These are phyloP conservation scores for Malassezia brasiliensis DNA, from an alignment of 1,284 basidiomycete genomes.

Conservation along the genomic window DNA sequence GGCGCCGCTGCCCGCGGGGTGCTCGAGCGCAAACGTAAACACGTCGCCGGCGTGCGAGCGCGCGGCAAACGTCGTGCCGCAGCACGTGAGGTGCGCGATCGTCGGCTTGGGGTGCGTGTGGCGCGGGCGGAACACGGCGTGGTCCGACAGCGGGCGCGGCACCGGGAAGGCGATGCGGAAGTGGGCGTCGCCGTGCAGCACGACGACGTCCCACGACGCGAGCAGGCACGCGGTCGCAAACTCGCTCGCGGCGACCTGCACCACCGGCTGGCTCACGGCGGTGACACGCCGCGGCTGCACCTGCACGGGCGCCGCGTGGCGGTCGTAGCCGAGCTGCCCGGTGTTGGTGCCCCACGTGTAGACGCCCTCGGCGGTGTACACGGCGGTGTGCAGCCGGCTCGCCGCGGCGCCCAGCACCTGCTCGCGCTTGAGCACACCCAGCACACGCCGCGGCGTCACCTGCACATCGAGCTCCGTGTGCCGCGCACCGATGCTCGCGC, in stretches of 20 bases:
- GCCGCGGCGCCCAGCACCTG: conserved; percentile 72
- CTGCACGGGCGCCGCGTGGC: conserved; percentile 63
- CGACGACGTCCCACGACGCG: conserved; percentile 66
- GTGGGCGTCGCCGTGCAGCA: conserved; percentile 67
- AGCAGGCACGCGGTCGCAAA: conserved; percentile 71
- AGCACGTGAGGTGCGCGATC: conserved; percentile 71
- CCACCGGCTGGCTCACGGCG: conserved; percentile 43
- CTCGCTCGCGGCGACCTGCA: conserved; percentile 53
- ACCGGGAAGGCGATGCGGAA: conserved; percentile 57
- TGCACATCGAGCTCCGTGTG: conserved; percentile 55
- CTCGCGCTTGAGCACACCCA: conserved; percentile 70
- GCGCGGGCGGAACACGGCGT: conserved; percentile 53
- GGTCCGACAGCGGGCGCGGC: conserved; percentile 50
- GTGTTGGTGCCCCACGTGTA: conserved; percentile 93
- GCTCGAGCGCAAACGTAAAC: conserved; percentile 63
- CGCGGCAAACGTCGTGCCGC: conserved; percentile 73
- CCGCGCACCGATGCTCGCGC: conserved; percentile 8
- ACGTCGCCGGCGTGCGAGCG: conserved; percentile 80
- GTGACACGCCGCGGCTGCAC: conserved; percentile 72
- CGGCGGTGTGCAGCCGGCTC: conserved; percentile 74
- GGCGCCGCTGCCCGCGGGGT: conserved; percentile 30
- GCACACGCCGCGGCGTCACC: conserved; percentile 63
- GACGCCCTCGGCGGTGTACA: conserved; percentile 72
- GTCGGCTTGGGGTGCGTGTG: conserved; percentile 48
- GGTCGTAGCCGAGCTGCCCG: conserved; percentile 70